A percentile compares a stretch with the other conserved stretches of the same genome.
phyloP scores from a whole-genome alignment of 306 rosid species.

The Rosa persica region DNA sequence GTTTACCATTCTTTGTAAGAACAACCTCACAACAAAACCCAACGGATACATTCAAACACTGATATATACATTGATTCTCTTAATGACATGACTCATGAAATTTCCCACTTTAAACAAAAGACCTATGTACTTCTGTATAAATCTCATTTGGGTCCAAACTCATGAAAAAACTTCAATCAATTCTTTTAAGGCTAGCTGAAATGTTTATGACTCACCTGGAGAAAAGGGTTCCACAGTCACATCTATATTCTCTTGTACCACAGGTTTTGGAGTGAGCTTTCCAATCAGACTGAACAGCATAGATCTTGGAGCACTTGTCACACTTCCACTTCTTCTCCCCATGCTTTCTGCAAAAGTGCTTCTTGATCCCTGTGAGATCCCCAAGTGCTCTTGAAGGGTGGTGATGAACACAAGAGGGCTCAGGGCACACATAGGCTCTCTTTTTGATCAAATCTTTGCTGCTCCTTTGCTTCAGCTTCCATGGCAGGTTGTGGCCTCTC shows the following conservation, averaged over 20 bases:
- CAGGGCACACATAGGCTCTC: slow-evolving; percentile 95
- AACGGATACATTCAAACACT: slow-evolving; percentile 12
- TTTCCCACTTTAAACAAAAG: slow-evolving; percentile 10
- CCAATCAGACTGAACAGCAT: slow-evolving; percentile 99
- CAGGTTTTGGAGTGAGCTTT: slow-evolving; percentile 96
- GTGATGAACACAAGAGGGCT: slow-evolving; percentile 90
- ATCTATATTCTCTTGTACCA: slow-evolving; percentile 95
- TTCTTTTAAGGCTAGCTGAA: background rate
- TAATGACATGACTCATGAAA: slow-evolving; percentile 5
- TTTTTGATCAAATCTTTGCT: slow-evolving; percentile 69
- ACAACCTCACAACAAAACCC: slow-evolving; percentile 21
- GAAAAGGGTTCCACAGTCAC: slow-evolving; percentile 97
- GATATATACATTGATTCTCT: background rate
- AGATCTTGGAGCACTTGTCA: slow-evolving; percentile 87
- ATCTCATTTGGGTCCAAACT: background rate
- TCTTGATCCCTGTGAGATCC: slow-evolving; percentile 94
- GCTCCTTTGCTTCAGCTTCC: slow-evolving; percentile 92
- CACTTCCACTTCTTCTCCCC: slow-evolving; percentile 99
- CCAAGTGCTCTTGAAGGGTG: slow-evolving; percentile 96
- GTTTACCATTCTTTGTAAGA: slow-evolving; percentile 34
- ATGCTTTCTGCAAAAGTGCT: slow-evolving; percentile 89
- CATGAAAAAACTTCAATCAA: background rate
- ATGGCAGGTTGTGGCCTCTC: slow-evolving; percentile 91
- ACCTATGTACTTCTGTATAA: slow-evolving; percentile 8
- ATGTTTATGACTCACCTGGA: slow-evolving; percentile 55